Evolutionary conservation across 2,329 filamentous ascomycete species (phyloP), one percentile per base, ranked within the genome.

Genomic region (Fusarium penzigii): DNA sequence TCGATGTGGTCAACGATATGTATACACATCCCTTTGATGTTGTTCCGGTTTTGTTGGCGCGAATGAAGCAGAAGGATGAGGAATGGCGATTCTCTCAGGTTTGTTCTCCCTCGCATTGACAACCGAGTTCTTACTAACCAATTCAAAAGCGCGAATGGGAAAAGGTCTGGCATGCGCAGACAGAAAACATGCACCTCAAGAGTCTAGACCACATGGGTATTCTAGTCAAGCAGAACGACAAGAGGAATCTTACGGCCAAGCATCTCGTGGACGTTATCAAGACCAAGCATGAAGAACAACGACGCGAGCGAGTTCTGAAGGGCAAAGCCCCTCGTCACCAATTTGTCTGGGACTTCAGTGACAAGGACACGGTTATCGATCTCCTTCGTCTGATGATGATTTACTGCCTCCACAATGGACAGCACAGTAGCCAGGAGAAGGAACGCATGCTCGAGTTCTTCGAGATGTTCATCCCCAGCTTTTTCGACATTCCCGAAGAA

Each of bases 121-220:
- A 17, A 13, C 34, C 17, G 29, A 12, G 25, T 11, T 4, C 44
- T 25, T 38, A 39, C 25, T 55, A 48, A 60, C 55, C 32, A 7
- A 25, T 13, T 55, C n/a, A 48, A 36, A 53, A 90, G 78, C 90
- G 94, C 32, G 95, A 99, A 69, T 99, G 94, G 94, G 92, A 97
- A 72, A 97, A 97, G 73, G 92, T 99, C 8, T 99, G 94, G 94
- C 91, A 94, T 58, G 87, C 91, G 45, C 94, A 97, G 75, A 97
- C 93, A 20, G 89, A 96, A 68, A 87, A 89, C 65, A 93, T 96
- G 77, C 96, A 97, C 73, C 90, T 95, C 75, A 95, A 92, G 76
- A 96, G 92, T 70, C 84, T 99, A 47, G 94, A 99, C 67, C 94
- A 99, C 67, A 96, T 97, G 82, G 92, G 92, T 17, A 92, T 96